Evolutionary conservation across 2,329 filamentous ascomycete species (phyloP), one percentile per base, ranked within the genome.

Genomic region (Diaporthe eres): DNA sequence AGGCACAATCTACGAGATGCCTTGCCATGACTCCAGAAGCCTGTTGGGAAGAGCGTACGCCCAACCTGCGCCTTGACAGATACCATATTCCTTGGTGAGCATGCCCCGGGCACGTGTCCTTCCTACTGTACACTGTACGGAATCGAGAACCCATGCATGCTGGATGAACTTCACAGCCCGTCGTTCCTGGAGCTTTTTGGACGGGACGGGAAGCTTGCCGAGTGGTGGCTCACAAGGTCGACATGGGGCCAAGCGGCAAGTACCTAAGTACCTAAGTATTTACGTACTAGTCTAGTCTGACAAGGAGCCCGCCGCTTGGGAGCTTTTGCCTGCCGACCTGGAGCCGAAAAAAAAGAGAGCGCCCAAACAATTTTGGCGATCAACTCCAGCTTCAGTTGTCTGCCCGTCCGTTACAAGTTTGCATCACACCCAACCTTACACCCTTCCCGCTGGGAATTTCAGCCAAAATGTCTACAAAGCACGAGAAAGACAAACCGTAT

Each of bases 401-500:
- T 31, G n/a, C 47, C 31, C 47, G 39, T 12, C 31, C 19, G 2
- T 31, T 17, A 34, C 47, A 37, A 51, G 37, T 37, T 47, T n/a
- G 15, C 49, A 57, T 31, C 25, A 51, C 39, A 65, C 49, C 22
- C 8, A 39, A 53, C 9, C 25, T 12, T 8, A 49, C 10, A 55
- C 10, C 34, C 8, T 37, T 19, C 28, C 25, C 25, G 22, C 25
- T 10, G 25, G 31, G 9, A 19, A 17, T 34, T 31, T 15, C 10
- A 28, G 31, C 19, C 77, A 81, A 73, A 42, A 95, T 98, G 95
- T 95, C 95, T 78, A 97, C 95, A 42, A 98, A 94, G 79, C 92
- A 98, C 86, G 94, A 98, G 77, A 93, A 91, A 79, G 95, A 97
- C 4, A 98, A 98, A 85, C 94, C 95, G 76, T 77, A 47, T 25